These are phyloP conservation scores for Crinitomyces ghanaensis DNA, from an alignment of 805 yeast genomes.

Conservation along the genomic window DNA sequence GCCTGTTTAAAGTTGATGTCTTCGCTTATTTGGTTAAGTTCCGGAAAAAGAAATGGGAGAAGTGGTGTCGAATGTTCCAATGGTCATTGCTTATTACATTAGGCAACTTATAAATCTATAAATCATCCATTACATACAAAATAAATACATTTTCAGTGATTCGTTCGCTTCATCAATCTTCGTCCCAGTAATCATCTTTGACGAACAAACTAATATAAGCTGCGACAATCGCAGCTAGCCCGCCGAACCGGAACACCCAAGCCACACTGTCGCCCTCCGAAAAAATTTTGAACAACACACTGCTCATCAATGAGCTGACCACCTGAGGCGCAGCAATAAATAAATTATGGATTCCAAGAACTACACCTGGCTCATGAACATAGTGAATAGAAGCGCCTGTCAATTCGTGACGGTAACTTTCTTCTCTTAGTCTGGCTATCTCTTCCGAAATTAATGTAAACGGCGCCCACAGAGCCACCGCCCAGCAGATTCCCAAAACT, in stretches of 20 bases:
- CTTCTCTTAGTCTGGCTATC: slow-evolving; percentile 39
- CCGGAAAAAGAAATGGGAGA: too few relatives aligned
- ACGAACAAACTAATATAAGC: slow-evolving; percentile 31
- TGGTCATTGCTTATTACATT: too few relatives aligned
- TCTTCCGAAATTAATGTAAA: slow-evolving; percentile 51
- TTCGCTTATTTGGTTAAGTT: too few relatives aligned
- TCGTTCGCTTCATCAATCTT: too few relatives aligned
- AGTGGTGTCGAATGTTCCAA: too few relatives aligned
- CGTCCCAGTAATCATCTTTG: too few relatives aligned
- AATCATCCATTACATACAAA: too few relatives aligned
- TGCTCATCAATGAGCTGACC: slow-evolving; percentile 37
- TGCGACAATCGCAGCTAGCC: slow-evolving; percentile 39
- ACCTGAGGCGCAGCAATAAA: slow-evolving; percentile 51
- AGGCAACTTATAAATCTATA: too few relatives aligned
- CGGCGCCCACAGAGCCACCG: slow-evolving; percentile 56
- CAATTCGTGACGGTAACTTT: slow-evolving; percentile 25
- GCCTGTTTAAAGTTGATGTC: too few relatives aligned
- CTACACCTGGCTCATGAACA: slow-evolving; percentile 46
- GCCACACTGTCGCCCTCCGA: slow-evolving; percentile 35
- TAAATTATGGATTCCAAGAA: slow-evolving; percentile 46
- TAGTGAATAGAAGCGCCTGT: slow-evolving; percentile 17
- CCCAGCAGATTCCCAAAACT: slow-evolving; percentile 52
- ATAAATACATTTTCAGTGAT: too few relatives aligned
- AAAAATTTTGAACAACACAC: slow-evolving; percentile 34
- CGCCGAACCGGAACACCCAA: slow-evolving; percentile 50